A percentile compares a stretch with the other conserved stretches of the same genome.
Evolutionary conservation across 139 green algal species (phyloP).

Genomic region (Auxenochlorella pyrenoidosa): DNA sequence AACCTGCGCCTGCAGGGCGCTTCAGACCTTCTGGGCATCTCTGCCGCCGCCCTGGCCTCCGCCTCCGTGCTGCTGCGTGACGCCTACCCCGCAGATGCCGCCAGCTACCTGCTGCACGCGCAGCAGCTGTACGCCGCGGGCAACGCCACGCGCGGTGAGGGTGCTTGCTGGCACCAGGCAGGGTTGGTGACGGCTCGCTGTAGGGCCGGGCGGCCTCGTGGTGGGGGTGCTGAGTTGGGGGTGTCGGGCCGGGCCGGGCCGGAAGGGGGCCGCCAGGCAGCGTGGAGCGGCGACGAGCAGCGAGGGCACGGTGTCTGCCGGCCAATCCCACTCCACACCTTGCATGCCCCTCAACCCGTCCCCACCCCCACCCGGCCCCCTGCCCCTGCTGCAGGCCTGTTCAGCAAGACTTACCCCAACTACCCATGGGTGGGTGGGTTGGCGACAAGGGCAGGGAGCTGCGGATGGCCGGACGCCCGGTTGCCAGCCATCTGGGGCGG

Average conservation of each 20-base stretch:
- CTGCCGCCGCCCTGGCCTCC: slow-evolving; percentile 23
- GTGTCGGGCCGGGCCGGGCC: too few relatives aligned
- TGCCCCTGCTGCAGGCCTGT: slow-evolving; percentile 6
- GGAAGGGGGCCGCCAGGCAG: background rate
- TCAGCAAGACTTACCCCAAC: background rate
- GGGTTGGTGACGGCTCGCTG: too few relatives aligned
- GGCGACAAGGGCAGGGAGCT: background rate
- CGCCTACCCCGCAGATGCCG: slow-evolving; percentile 39
- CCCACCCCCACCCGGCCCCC: background rate
- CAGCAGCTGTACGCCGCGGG: slow-evolving; percentile 58
- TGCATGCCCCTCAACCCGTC: too few relatives aligned
- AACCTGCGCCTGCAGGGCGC: background rate
- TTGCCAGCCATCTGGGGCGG: too few relatives aligned
- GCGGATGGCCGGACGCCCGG: background rate
- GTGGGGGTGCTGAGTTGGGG: too few relatives aligned
- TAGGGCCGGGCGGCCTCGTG: background rate
- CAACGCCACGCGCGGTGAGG: slow-evolving; percentile 36
- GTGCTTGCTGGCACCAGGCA: too few relatives aligned
- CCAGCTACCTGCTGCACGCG: slow-evolving; percentile 49
- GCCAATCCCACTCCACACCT: too few relatives aligned
- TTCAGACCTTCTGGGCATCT: slow-evolving; percentile 31
- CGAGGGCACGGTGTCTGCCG: too few relatives aligned
- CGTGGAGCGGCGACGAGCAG: background rate
- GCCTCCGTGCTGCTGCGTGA: slow-evolving; percentile 8
- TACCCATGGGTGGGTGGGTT: background rate